phyloP scores from a whole-genome alignment of 2,329 filamentous ascomycete genomes.

The Dactylonectria macrodidyma region DNA sequence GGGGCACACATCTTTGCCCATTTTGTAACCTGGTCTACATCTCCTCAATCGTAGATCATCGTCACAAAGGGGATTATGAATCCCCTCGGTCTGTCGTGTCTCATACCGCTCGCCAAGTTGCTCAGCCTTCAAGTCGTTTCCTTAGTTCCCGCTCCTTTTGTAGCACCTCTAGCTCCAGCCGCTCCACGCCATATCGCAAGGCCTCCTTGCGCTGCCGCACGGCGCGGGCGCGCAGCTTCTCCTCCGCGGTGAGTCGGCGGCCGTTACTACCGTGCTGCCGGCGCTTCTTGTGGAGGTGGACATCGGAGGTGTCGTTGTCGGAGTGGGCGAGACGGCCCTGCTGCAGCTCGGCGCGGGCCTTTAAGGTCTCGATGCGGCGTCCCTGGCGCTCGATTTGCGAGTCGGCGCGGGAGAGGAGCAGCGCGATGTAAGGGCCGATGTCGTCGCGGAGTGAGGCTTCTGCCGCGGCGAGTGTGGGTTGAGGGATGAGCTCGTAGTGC shows the following conservation, averaged over 20 bases:
- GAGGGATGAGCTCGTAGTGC: constrained; percentile 95
- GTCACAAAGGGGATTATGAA: background rate
- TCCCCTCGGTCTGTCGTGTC: background rate
- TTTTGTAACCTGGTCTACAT: constrained; percentile 3
- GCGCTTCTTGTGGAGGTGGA: constrained; percentile 38
- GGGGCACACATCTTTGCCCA: constrained; percentile 16
- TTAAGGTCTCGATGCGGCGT: constrained; percentile 85
- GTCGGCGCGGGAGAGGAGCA: constrained; percentile 85
- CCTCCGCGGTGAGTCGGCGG: constrained; percentile 66
- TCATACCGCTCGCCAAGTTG: background rate
- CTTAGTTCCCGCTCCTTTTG: constrained; percentile 77
- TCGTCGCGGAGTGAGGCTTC: constrained; percentile 89
- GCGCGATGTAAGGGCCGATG: constrained; percentile 87
- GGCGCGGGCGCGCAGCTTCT: constrained; percentile 69
- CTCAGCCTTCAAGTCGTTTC: constrained; percentile 61
- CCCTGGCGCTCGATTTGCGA: constrained; percentile 87
- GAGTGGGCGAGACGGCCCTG: constrained; percentile 72
- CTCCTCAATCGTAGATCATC: constrained; percentile 16
- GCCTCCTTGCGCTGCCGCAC: constrained; percentile 87
- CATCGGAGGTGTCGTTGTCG: constrained; percentile 38
- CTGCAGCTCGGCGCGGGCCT: constrained; percentile 86
- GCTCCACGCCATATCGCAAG: constrained; percentile 87
- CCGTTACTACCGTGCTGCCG: constrained; percentile 39
- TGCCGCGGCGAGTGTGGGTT: constrained; percentile 84
- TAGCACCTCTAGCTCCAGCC: constrained; percentile 87